phyloP scores from a whole-genome alignment of 805 yeast genomes.

The Tetrapisispora taiwanensis region DNA sequence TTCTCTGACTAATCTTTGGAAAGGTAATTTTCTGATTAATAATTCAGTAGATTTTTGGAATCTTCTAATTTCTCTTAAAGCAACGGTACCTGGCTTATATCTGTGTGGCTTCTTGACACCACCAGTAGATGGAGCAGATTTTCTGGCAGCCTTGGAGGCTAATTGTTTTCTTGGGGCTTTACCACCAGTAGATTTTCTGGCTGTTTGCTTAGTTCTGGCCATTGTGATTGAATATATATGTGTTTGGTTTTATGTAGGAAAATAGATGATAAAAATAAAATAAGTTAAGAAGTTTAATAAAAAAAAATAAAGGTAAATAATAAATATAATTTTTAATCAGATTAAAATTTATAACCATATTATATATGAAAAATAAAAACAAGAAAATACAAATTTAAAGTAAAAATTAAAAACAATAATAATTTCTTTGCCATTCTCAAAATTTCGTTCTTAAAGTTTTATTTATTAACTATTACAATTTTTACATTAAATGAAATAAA shows the following conservation, averaged over 20 bases:
- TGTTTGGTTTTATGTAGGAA: background rate
- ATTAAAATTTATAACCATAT: background rate
- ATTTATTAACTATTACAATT: no score
- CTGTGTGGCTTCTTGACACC: slow-evolving; percentile 93
- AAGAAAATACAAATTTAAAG: no score
- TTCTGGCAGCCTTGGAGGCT: slow-evolving; percentile 89
- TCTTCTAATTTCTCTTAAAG: slow-evolving; percentile 92
- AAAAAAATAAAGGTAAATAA: background rate
- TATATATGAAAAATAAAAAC: background rate
- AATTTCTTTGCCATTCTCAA: no score
- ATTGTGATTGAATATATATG: slow-evolving; percentile 29
- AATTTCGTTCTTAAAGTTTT: no score
- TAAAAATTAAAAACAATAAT: no score
- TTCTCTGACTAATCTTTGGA: slow-evolving; percentile 93
- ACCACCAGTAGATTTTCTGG: slow-evolving; percentile 93
- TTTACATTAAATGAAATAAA: no score
- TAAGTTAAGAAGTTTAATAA: background rate
- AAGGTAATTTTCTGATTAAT: slow-evolving; percentile 89
- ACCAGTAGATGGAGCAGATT: slow-evolving; percentile 83
- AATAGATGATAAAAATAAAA: background rate
- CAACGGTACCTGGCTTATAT: slow-evolving; percentile 95
- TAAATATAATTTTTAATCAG: background rate
- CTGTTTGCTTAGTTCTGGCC: slow-evolving; percentile 93
- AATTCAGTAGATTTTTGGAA: slow-evolving; percentile 94
- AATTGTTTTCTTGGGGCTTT: slow-evolving; percentile 91